A percentile compares a stretch with the other conserved stretches of the same genome.
These are phyloP conservation scores for Pichia terricola DNA, from an alignment of 1,139 yeast genomes.

Conservation along the genomic window DNA sequence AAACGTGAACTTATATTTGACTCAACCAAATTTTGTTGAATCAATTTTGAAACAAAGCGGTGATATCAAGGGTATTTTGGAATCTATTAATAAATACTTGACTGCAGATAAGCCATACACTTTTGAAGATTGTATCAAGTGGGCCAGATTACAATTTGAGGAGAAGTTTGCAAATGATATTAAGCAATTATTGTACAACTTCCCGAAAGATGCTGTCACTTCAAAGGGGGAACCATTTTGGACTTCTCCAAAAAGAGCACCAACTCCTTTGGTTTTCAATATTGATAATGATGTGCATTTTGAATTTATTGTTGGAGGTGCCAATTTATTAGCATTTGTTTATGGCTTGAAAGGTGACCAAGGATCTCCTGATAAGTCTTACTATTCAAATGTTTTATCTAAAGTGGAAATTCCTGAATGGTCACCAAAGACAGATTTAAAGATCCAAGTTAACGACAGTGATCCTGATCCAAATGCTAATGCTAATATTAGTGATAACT, in stretches of 20 bases:
- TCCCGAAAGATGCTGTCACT: conserved; percentile 89
- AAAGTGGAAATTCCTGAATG: conserved; percentile 56
- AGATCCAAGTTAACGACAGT: conserved; percentile 80
- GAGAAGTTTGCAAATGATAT: conserved; percentile 77
- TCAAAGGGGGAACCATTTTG: conserved; percentile 91
- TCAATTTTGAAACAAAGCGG: conserved; percentile 84
- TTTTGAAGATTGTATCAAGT: conserved; percentile 86
- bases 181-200: conserved; percentile 79
- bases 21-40: conserved; percentile 91
- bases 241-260: conserved; percentile 98
- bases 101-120: conserved; percentile 67
- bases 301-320: conserved; percentile 79
- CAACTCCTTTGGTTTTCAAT: conserved; percentile 73
- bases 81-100: conserved; percentile 64
- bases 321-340: conserved; percentile 81
- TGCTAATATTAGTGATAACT: conserved; percentile 40
- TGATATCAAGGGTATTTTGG: conserved; percentile 80
- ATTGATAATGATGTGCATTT: conserved; percentile 67
- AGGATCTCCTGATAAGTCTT: conserved; percentile 35
- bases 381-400: conserved; percentile 39
- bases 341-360: conserved; percentile 70
- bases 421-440: conserved; percentile 63
- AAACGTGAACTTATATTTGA: conserved; percentile 80
- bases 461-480: conserved; percentile 77
- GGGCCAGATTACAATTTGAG: conserved; percentile 93